phyloP scores from a whole-genome alignment of 2,329 filamentous ascomycete species.

The Colletotrichum sp. region DNA sequence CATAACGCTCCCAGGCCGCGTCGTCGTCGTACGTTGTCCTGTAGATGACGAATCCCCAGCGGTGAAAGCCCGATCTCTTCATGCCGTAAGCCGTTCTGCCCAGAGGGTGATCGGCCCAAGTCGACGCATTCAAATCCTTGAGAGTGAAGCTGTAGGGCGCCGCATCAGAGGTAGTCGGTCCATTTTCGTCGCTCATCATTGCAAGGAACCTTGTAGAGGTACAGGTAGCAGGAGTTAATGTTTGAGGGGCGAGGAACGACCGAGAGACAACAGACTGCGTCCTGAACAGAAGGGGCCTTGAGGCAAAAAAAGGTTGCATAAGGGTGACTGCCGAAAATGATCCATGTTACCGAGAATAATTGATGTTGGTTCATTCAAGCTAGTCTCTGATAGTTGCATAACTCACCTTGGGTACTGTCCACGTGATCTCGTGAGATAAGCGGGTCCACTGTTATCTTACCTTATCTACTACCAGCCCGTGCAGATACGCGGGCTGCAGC shows the following conservation, averaged over 20 bases:
- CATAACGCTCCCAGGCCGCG: not conserved
- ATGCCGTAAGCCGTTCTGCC: not conserved
- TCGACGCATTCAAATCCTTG: not conserved
- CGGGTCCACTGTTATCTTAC: not conserved
- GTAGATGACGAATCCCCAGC: conserved; percentile 22
- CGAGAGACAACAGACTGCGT: not conserved
- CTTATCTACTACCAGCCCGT: not conserved
- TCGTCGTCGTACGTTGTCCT: conserved; percentile 21
- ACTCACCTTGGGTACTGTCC: not conserved
- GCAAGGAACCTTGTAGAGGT: too few species aligned
- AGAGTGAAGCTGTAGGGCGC: not conserved
- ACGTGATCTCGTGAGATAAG: not conserved
- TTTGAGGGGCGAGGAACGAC: too few species aligned
- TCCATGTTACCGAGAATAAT: not conserved
- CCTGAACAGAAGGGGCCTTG: not conserved
- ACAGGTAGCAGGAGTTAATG: too few species aligned
- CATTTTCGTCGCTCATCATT: not conserved
- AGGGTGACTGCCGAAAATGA: not conserved
- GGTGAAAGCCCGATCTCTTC: not conserved
- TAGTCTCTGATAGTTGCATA: not conserved
- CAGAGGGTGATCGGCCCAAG: too few species aligned
- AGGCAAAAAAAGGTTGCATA: not conserved
- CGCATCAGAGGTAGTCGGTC: too few species aligned
- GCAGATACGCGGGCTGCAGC: not conserved
- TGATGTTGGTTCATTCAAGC: not conserved